phyloP scores from a whole-genome alignment of 83 land plant genomes.

The Thuja plicata region DNA sequence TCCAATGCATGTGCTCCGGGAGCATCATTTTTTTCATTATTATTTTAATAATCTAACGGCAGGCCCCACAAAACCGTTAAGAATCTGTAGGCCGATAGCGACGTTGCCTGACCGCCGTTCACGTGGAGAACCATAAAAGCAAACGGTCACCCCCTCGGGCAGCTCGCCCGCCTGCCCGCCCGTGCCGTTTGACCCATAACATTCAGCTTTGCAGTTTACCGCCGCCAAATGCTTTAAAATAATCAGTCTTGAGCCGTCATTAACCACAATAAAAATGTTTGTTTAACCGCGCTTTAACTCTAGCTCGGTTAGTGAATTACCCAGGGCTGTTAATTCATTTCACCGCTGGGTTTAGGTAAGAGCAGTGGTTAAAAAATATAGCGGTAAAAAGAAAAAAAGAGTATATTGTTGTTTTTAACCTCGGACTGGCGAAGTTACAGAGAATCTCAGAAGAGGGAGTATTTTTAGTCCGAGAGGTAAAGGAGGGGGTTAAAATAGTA shows the following conservation, averaged over 20 bases:
- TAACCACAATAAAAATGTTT: neutral
- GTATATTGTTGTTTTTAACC: no score
- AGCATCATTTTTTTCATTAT: neutral
- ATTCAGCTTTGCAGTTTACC: neutral
- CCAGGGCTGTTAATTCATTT: neutral
- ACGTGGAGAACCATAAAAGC: neutral
- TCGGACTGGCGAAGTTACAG: neutral
- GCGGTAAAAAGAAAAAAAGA: no score
- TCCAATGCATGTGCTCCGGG: neutral
- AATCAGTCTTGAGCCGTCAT: neutral
- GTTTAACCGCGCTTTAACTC: neutral
- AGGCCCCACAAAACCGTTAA: constrained; percentile 14
- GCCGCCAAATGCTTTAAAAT: neutral
- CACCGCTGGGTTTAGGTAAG: neutral
- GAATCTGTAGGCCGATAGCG: neutral
- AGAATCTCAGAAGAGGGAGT: neutral
- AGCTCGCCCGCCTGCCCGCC: neutral
- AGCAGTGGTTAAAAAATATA: neutral
- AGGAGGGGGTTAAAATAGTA: neutral
- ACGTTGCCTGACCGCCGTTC: neutral
- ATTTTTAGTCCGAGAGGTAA: neutral
- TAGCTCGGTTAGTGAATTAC: neutral
- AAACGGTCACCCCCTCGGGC: constrained; percentile 8
- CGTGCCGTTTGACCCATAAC: neutral
- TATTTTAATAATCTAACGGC: neutral